These are phyloP conservation scores for Penicillium psychrosexuale DNA, from an alignment of 2,329 filamentous ascomycete genomes.

Conservation along the genomic window DNA sequence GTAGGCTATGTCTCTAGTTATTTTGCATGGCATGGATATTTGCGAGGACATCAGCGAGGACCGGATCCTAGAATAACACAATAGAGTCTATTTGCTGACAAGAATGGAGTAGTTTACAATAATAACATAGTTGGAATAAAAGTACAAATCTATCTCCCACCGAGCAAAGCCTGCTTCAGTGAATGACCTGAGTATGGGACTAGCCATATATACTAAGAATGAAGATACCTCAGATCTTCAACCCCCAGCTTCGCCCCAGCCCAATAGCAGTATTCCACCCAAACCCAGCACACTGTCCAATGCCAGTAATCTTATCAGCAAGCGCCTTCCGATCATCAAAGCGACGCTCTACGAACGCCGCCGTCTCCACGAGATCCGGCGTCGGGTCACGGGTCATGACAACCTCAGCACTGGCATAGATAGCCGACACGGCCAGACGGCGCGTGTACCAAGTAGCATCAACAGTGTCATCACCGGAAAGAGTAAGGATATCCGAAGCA, in stretches of 20 bases:
- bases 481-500: slow-evolving; percentile 88
- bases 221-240: slow-evolving; percentile 62
- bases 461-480: slow-evolving; percentile 76
- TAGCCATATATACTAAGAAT: neutral
- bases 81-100: slow-evolving; percentile 1
- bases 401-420: slow-evolving; percentile 78
- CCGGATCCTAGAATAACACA: neutral
- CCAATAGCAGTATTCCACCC: slow-evolving; percentile 75
- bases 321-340: slow-evolving; percentile 66
- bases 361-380: slow-evolving; percentile 70
- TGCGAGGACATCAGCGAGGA: neutral
- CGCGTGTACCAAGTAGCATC: slow-evolving; percentile 87
- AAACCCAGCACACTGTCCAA: slow-evolving; percentile 79
- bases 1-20: neutral
- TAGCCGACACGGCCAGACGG: slow-evolving; percentile 58
- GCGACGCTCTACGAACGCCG: slow-evolving; percentile 72
- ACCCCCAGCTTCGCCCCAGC: slow-evolving; percentile 80
- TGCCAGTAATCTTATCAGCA: slow-evolving; percentile 59
- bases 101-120: slow-evolving; percentile 8
- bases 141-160: neutral
- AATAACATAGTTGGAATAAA: neutral
- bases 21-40: neutral
- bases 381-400: slow-evolving; percentile 91
- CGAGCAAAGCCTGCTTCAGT: neutral
- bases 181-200: neutral